Evolutionary conservation across 1,284 basidiomycete species (phyloP), one percentile per base, ranked within the genome.

Genomic region (Cutaneotrichosporon cutaneum): DNA sequence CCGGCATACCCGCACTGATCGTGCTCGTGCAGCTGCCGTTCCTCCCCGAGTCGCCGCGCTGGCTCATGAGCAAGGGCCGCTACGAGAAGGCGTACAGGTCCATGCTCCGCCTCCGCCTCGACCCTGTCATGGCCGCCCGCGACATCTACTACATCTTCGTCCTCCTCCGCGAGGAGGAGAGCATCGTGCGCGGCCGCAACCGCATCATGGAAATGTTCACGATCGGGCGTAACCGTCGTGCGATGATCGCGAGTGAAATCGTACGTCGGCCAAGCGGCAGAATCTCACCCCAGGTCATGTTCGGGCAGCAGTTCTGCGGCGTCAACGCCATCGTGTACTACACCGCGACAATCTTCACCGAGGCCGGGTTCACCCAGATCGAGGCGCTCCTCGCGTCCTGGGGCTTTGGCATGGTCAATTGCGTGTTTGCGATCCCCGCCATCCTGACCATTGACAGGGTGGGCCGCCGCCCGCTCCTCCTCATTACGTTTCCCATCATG

Each of bases 51-150:
- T 87, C 85, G 0, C 88, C 89, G 4, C 84, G 88, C 75, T 91
- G 89, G 89, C 80, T 89, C 33, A 85, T 90, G 72, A 82, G 82
- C 63, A 88, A 89, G 71, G 84, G 84, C 26, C 83, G 85, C 18
- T 87, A 90, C 70, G 76, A 78, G 7, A 78, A 88, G 48, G 90
- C 90, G 0, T 90, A 83, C 73, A 69, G 83, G 5, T 86, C 88
- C 2, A 82, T 92, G 22, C 77, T 80, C 27, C 82, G 85, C 11
- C 82, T 92, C 0, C 86, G 90, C n/a, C 81, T 84, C 76, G 83
- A 82, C 61, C 81, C 80, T 13, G 76, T 92, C 21, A 87, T 90
- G 70, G 90, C 90, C 5, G 88, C 88, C 4, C 82, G 88, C 26
- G 88, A 90, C 71, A 75, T 89, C 26, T 80, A 83, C 33, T 72